Evolutionary conservation across 495 filamentous ascomycete genomes (phyloP), one percentile per base, ranked within the genome.

Genomic region (Acidomyces sp.): DNA sequence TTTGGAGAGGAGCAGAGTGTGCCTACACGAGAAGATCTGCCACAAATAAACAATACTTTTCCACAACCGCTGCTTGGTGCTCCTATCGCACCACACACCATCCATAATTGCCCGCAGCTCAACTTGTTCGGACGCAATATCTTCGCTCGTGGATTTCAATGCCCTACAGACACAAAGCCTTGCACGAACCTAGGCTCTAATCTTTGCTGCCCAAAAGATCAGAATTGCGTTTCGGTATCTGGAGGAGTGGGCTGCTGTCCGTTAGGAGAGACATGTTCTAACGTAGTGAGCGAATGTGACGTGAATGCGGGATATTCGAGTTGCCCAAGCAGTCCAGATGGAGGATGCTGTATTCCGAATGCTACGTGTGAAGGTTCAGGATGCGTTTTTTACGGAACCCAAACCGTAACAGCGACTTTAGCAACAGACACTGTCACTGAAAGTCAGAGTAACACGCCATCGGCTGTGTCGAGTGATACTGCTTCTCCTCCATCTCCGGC

Each of bases 171-270:
- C 1, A 93, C 82, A 0, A 56, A 52, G 22, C 62, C 60, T 42
- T 96, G 88, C 58, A 59, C 70, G 22, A 61, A 62, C 3, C 85
- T 93, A 52, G 71, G 72, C 21, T 74, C 72, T 30, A 74, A 83
- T 55, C 78, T 72, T 59, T 97, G 88, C 62, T 97, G 88, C 57
- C 53, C 63, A 6, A 60, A 62, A 6, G 69, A 67, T 7, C 73
- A 82, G 53, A 72, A 62, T 0, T 97, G 88, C 55, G 66, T 78
- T 27, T 51, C 71, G n/a, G 74, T 92, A 18, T 42, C 66, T n/a
- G 75, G 85, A 0, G 70, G 73, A 39, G 82, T 94, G 1, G 90
- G 86, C 2, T 97, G 88, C 56, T 97, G 88, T 66, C 79, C 79
- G 12, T 57, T 58, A 21, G 85, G 85, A 2, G 56, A 71, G 50